Conservation (phyloP, 2,329 filamentous ascomycete species). For the Dactylella cylindrospora region DNA sequence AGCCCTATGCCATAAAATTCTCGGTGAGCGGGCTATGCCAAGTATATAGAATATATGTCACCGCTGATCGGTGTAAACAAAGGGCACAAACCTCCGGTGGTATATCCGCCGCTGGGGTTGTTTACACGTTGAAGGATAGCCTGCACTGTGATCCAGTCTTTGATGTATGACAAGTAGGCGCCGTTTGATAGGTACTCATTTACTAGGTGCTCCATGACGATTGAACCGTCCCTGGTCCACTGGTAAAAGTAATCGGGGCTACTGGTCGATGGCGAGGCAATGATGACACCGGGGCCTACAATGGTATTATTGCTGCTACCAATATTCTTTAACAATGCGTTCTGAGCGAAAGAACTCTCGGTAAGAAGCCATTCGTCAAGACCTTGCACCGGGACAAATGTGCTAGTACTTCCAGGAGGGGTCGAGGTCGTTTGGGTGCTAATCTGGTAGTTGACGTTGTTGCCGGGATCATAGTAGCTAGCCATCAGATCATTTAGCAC, state of each 20-base stretch:
- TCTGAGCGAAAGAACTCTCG: slow-evolving; percentile 18
- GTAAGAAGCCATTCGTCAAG: slow-evolving; percentile 31
- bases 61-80: neutral
- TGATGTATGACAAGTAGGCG: slow-evolving; percentile 34
- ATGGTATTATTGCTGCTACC: slow-evolving; percentile 34
- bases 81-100: slow-evolving; percentile 11
- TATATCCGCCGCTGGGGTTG: slow-evolving; percentile 48
- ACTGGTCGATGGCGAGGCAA: slow-evolving; percentile 54
- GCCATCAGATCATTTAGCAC: neutral
- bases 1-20: slow-evolving; percentile 51
- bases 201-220: slow-evolving; percentile 54
- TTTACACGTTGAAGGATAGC: slow-evolving; percentile 15
- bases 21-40: too few species aligned
- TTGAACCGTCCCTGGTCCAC: slow-evolving; percentile 55
- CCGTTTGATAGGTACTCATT: slow-evolving; percentile 51
- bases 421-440: too few species aligned
- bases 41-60: too few species aligned
- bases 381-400: slow-evolving; percentile 3
- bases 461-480: slow-evolving; percentile 38
- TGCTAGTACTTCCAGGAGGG: neutral
- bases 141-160: slow-evolving; percentile 32
- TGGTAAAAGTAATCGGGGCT: slow-evolving; percentile 56
- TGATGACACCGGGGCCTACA: slow-evolving; percentile 51
- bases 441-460: slow-evolving; percentile 31
- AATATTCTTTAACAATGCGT: slow-evolving; percentile 13